Conservation (phyloP, 2,329 filamentous ascomycete genomes). For the Phialophora chinensis region DNA sequence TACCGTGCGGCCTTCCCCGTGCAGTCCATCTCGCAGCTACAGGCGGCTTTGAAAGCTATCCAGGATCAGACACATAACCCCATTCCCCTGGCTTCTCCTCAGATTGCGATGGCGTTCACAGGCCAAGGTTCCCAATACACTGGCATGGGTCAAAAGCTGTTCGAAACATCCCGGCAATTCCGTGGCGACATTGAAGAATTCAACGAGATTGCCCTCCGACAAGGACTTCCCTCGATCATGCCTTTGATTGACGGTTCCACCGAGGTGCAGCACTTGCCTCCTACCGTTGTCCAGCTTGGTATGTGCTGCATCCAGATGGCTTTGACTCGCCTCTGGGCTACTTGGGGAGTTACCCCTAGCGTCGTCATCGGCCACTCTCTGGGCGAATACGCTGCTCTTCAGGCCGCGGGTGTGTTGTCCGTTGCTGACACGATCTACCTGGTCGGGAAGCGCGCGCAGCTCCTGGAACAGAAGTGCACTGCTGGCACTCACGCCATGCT, state of each 20-base stretch:
- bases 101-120: conserved; percentile 48
- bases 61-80: conserved; percentile 41
- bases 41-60: conserved; percentile 41
- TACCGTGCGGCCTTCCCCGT: conserved; percentile 46
- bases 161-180: conserved; percentile 44
- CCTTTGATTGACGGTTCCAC: conserved; percentile 45
- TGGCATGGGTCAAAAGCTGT: conserved; percentile 47
- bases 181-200: conserved; percentile 43
- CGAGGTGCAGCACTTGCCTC: conserved; percentile 43
- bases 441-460: conserved; percentile 49
- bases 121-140: conserved; percentile 50
- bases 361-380: conserved; percentile 52
- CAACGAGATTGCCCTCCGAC: conserved; percentile 44
- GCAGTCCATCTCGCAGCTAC: conserved; percentile 42
- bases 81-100: conserved; percentile 41
- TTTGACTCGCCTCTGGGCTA: conserved; percentile 45
- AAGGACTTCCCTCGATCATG: conserved; percentile 48
- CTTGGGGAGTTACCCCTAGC: conserved; percentile 47
- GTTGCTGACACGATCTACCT: conserved; percentile 49
- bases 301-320: conserved; percentile 51
- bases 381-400: conserved; percentile 51
- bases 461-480: conserved; percentile 50
- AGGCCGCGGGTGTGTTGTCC: conserved; percentile 48
- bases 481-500: conserved; percentile 54
- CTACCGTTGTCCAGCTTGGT: conserved; percentile 47